A percentile compares a stretch with the other conserved stretches of the same genome.
Evolutionary conservation across 768 basidiomycete species (phyloP).

Genomic region (Kwoniella sp.): DNA sequence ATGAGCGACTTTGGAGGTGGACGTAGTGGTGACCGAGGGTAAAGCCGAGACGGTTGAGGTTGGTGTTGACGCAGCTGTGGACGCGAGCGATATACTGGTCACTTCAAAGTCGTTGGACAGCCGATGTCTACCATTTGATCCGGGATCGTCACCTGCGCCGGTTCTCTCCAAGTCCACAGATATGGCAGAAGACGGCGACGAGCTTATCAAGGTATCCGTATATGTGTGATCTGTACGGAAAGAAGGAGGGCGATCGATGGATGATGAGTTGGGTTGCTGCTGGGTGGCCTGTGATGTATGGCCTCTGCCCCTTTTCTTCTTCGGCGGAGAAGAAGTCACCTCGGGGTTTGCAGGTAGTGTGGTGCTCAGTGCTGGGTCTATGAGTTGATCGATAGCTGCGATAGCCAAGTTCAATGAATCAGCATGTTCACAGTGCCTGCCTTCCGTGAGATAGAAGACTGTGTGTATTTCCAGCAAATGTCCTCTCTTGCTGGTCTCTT

Average conservation of each 20-base stretch:
- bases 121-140: not conserved
- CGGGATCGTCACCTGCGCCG: not conserved
- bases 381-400: not conserved
- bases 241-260: not conserved
- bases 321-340: slow-evolving; percentile 7
- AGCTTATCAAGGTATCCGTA: not conserved
- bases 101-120: slow-evolving; percentile 18
- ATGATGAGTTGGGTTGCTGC: not conserved
- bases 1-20: not conserved
- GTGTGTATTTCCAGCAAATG: too few relatives aligned
- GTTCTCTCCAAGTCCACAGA: not conserved
- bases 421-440: too few relatives aligned
- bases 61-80: not conserved
- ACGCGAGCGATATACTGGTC: not conserved
- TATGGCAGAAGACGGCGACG: not conserved
- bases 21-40: not conserved
- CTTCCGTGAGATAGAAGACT: too few relatives aligned
- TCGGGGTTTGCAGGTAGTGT: not conserved
- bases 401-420: too few relatives aligned
- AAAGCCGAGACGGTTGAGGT: not conserved
- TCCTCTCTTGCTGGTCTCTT: too few relatives aligned
- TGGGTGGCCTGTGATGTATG: slow-evolving; percentile 12
- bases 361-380: not conserved
- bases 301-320: slow-evolving; percentile 22
- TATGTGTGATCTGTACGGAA: not conserved